Base-by-base conservation (phyloP, 768 basidiomycete genomes). In the Pleurotus citrinopileatus region DNA sequence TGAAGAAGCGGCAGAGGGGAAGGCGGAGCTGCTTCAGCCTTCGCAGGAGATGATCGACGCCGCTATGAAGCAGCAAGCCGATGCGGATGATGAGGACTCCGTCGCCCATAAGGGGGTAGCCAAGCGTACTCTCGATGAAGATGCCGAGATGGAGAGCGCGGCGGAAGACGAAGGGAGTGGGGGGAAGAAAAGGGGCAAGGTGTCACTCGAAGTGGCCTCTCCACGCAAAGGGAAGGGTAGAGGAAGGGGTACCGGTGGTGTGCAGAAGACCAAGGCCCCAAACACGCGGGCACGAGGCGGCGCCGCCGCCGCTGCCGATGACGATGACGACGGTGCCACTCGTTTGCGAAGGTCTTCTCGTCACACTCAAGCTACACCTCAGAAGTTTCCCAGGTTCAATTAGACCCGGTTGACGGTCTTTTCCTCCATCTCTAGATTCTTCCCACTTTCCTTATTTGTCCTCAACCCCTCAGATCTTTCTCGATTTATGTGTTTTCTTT, bases 31-130 rank as follows among this genome's bases (percentile, higher is more conserved):
- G 7, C 72, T 73, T 0, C 77, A 81, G 56, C 83, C 83, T 19
- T 78, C 81, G 22, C 74, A 70, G 66, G 82, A 86, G 61, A 82
- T 86, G 79, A 72, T 83, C 28, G 66, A 72, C 42, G 74, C 70
- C 10, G 64, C 58, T 22, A 61, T 68, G 38, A 40, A 40, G 46
- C 70, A 68, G 53, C 59, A 65, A 54, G 64, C 46, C 27, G 40
- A 29, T 52, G 34, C 15, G 28, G 38, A 59, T 12, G 52, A 55
- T 17, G 37, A 54, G 13, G 51, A 53, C 29, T 15, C 28, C 36
- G 22, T 3, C 22, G 53, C 51, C 45, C 52, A 54, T 13, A 71
- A 66, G 43, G 71, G 65, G 23, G 58, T 57, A 42, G 70, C 70
- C 36, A 81, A 79, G 62, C 76, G 78, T 37, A 59, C 73, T 3